A percentile compares a stretch with the other conserved stretches of the same genome.
Conservation (phyloP, 306 rosid species). For the Aeschynomene evenia region DNA sequence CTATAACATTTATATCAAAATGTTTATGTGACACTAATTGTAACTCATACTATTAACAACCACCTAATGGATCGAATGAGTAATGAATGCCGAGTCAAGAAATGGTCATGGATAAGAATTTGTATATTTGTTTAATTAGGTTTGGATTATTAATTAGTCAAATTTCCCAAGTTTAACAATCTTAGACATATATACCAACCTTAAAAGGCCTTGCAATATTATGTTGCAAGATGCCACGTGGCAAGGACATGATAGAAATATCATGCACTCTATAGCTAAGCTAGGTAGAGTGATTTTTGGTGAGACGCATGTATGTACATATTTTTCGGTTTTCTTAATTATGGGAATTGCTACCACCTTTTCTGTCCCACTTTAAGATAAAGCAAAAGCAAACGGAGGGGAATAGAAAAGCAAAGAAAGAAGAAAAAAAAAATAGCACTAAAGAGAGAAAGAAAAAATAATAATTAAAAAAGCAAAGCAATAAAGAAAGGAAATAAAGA, state of each 20-base stretch:
- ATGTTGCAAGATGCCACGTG: slow-evolving; percentile 37
- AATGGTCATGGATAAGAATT: neutral
- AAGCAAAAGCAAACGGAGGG: slow-evolving; percentile 64
- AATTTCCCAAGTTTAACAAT: neutral
- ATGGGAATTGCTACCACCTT: slow-evolving; percentile 67
- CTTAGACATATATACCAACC: neutral
- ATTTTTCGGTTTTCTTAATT: slow-evolving; percentile 53
- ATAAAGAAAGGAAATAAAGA: slow-evolving; percentile 46
- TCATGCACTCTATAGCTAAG: slow-evolving; percentile 44
- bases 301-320: slow-evolving; percentile 32
- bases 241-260: slow-evolving; percentile 36
- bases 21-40: no score
- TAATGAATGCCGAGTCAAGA: neutral
- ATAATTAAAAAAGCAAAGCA: slow-evolving; percentile 40
- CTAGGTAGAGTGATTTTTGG: slow-evolving; percentile 36
- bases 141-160: slow-evolving; percentile 21
- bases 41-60: neutral
- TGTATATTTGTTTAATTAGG: neutral
- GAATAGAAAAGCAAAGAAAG: slow-evolving; percentile 43
- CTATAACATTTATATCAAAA: no score
- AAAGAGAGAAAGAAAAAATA: slow-evolving; percentile 40
- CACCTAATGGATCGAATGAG: neutral
- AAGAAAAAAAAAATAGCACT: slow-evolving; percentile 45
- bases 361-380: slow-evolving; percentile 87
- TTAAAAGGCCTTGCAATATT: neutral